A percentile compares a stretch with the other conserved stretches of the same genome.
Conservation (phyloP, 371 early-diverging fungal genomes). For the Lichtheimia corymbifera region DNA sequence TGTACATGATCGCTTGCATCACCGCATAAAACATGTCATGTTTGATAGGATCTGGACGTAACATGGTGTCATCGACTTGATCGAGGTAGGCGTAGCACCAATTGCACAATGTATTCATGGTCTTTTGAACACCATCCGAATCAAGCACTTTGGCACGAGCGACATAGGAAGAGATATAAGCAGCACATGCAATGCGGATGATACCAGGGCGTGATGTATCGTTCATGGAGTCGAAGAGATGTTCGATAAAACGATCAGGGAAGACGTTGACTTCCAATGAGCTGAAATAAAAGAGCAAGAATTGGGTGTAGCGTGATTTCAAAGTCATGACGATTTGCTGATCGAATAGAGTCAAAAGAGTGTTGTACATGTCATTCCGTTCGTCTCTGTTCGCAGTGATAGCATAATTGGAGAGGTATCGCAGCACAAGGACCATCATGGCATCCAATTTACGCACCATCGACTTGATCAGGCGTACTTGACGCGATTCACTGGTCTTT, state of each 20-base stretch:
- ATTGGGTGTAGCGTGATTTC: slow-evolving; percentile 91
- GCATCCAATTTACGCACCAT: slow-evolving; percentile 86
- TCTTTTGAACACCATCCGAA: slow-evolving; percentile 58
- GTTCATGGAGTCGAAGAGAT: slow-evolving; percentile 66
- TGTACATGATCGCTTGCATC: slow-evolving; percentile 89
- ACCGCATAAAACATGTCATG: slow-evolving; percentile 84
- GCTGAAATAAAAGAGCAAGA: slow-evolving; percentile 83
- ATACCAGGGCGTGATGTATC: slow-evolving; percentile 65
- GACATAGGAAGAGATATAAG: slow-evolving; percentile 86
- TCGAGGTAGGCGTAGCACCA: slow-evolving; percentile 76
- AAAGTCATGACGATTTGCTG: slow-evolving; percentile 81
- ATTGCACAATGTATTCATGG: slow-evolving; percentile 63
- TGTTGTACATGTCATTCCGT: slow-evolving; percentile 58
- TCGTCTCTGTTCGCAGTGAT: slow-evolving; percentile 17
- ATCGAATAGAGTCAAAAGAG: slow-evolving; percentile 80
- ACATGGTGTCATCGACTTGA: slow-evolving; percentile 51
- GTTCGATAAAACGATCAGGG: slow-evolving; percentile 80
- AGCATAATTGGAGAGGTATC: slow-evolving; percentile 48
- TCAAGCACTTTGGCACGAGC: slow-evolving; percentile 86
- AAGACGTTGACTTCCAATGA: slow-evolving; percentile 64
- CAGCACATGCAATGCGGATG: slow-evolving; percentile 78
- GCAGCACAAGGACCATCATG: slow-evolving; percentile 73
- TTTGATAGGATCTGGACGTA: slow-evolving; percentile 53
- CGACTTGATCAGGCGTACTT: slow-evolving; percentile 54
- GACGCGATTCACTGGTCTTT: slow-evolving; percentile 26